Conservation (phyloP, 345 rosid species). For the Syzygium oleosum region DNA sequence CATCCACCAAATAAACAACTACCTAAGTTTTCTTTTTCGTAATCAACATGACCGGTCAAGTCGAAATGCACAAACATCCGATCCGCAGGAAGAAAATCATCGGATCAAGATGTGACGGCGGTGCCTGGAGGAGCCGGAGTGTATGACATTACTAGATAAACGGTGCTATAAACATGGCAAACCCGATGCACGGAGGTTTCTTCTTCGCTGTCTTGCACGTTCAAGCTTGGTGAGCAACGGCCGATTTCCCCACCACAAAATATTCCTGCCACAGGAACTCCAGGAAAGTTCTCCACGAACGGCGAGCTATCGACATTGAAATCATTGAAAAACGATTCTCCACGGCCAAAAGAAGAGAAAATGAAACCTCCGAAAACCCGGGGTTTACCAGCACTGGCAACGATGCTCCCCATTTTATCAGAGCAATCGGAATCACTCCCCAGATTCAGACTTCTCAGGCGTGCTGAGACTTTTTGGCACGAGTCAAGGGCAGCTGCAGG, state of each 20-base stretch:
- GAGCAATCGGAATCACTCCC: slow-evolving; percentile 9
- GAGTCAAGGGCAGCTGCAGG: slow-evolving; percentile 25
- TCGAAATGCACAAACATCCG: neutral
- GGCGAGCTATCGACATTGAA: slow-evolving; percentile 48
- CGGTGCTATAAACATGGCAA: slow-evolving; percentile 50
- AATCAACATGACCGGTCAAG: neutral
- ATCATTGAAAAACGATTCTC: slow-evolving; percentile 39
- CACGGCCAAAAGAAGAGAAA: slow-evolving; percentile 41
- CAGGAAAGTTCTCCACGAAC: slow-evolving; percentile 52
- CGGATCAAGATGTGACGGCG: neutral
- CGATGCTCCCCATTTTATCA: neutral
- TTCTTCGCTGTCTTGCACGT: slow-evolving; percentile 5
- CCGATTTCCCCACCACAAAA: slow-evolving; percentile 59
- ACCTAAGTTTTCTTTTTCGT: neutral
- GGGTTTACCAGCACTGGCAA: neutral
- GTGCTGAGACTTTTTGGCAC: slow-evolving; percentile 14
- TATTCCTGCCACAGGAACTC: slow-evolving; percentile 41
- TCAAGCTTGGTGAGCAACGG: slow-evolving; percentile 22
- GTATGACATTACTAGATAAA: slow-evolving; percentile 43
- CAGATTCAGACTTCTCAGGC: slow-evolving; percentile 27
- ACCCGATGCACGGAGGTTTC: slow-evolving; percentile 7
- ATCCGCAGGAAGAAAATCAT: neutral
- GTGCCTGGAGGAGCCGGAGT: neutral
- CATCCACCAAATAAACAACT: neutral
- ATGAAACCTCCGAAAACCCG: slow-evolving; percentile 60